Percentiles rank a stretch among this genome's conserved stretches.
These are phyloP conservation scores for Umbelopsis isabellina DNA, from an alignment of 192 early-diverging fungal genomes.

Conservation along the genomic window DNA sequence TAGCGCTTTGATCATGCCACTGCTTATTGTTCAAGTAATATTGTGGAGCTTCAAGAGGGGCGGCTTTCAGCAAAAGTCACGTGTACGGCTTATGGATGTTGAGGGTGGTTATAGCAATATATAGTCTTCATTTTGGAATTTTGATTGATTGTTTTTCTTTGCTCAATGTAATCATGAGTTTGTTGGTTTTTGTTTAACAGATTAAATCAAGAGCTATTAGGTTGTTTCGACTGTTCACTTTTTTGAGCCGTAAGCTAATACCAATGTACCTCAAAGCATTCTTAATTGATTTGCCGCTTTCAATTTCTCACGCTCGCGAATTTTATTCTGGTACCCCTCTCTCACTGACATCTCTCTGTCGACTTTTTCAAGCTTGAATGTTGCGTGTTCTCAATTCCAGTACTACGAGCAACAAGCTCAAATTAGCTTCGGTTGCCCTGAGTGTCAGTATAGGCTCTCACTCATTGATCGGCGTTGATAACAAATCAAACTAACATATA, in stretches of 20 bases:
- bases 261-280: too few relatives aligned
- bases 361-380: neutral
- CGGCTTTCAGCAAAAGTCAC: too few relatives aligned
- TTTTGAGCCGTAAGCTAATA: too few relatives aligned
- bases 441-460: neutral
- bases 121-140: too few relatives aligned
- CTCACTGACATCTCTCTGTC: slow-evolving; percentile 1
- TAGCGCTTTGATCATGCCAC: slow-evolving; percentile 2
- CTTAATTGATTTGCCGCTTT: neutral
- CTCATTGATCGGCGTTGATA: neutral
- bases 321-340: neutral
- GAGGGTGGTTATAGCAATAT: neutral
- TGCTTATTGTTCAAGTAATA: neutral
- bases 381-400: slow-evolving; percentile 12
- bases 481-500: neutral
- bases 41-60: neutral
- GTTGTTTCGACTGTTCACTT: too few relatives aligned
- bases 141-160: too few relatives aligned
- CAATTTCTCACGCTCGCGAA: slow-evolving; percentile 15
- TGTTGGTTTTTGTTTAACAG: too few relatives aligned
- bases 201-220: too few relatives aligned
- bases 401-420: neutral
- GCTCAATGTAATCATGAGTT: too few relatives aligned
- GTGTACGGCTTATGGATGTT: too few relatives aligned
- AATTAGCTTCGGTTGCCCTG: slow-evolving; percentile 2